Evolutionary conservation across 2,329 filamentous ascomycete species (phyloP), one percentile per base, ranked within the genome.

Genomic region (Pseudogymnoascus sp.): DNA sequence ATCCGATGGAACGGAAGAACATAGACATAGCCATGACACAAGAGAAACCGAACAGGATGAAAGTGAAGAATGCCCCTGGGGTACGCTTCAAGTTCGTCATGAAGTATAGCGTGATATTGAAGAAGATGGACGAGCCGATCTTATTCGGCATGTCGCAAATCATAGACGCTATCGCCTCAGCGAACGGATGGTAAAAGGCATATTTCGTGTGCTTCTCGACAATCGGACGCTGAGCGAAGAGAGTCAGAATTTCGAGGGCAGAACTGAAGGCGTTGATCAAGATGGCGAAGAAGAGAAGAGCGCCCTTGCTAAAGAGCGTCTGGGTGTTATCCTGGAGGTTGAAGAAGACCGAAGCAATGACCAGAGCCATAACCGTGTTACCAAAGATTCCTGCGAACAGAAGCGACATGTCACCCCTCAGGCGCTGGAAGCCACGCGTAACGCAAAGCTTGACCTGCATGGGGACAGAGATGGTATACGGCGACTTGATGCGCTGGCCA

Each of bases 131-230:
- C 70, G 93, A 93, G 15, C 76, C 33, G 10, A 96, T 76, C 75
- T 93, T 96, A 76, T 91, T 91, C 0, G 93, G 93, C 76, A 96
- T 77, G 69, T 96, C 92, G 66, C 85, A 88, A 31, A 96, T 76
- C 88, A 96, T 95, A 9, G 90, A 95, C 0, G 92, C 86, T 60
- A 93, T 82, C n/a, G 92, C 91, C 80, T 97, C 92, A 15, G 91
- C 89, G 9, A 89, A 92, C 0, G 93, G 91, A 71, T 96, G 93
- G 71, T 96, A 96, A 17, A 96, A 81, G 17, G 92, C 91, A 73
- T 96, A 96, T 64, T 89, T 86, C 63, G 82, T 78, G 70, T 97
- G 93, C 74, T 96, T 96, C 73, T 96, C 91, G 65, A 97, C 91
- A 70, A 96, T 96, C 1, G 90, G 89, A 38, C 93, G 88, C 82